Conservation (phyloP, 2,329 filamentous ascomycete species). For the Paraconiothyrium brasiliense region DNA sequence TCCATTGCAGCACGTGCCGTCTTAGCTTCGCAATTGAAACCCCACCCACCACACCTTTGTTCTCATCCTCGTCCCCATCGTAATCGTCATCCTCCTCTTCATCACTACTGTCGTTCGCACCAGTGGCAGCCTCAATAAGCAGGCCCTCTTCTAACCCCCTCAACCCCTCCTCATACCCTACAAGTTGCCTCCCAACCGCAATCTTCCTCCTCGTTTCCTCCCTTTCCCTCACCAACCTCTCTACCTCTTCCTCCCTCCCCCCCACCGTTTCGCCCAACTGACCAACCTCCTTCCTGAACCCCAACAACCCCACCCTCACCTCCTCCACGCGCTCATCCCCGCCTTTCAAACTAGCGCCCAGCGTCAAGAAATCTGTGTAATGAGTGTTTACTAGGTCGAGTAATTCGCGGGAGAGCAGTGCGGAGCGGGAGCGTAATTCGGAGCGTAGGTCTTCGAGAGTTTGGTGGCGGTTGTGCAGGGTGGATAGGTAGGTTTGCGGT, state of each 20-base stretch:
- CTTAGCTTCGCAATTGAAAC: conserved; percentile 58
- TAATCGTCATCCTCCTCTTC: conserved; percentile 48
- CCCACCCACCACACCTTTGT: conserved; percentile 35
- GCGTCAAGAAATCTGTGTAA: conserved; percentile 87
- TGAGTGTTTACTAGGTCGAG: conserved; percentile 95
- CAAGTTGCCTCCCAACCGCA: conserved; percentile 67
- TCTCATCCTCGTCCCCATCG: conserved; percentile 42
- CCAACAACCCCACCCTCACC: conserved; percentile 84
- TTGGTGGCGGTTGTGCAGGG: conserved; percentile 86
- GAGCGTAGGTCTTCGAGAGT: conserved; percentile 91
- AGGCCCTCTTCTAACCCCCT: conserved; percentile 70
- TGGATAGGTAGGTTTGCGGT: conserved; percentile 82
- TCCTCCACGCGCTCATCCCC: conserved; percentile 94
- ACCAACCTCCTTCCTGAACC: conserved; percentile 84
- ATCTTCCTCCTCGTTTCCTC: conserved; percentile 72
- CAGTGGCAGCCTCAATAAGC: conserved; percentile 58
- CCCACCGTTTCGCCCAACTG: conserved; percentile 74
- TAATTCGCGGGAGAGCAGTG: conserved; percentile 83
- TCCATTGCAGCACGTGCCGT: conserved; percentile 66
- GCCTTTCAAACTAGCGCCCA: conserved; percentile 82
- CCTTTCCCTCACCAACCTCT: conserved; percentile 72
- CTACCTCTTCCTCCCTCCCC: conserved; percentile 70
- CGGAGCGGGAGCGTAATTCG: conserved; percentile 83
- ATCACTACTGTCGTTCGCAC: conserved; percentile 29
- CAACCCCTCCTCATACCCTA: conserved; percentile 73